These are phyloP conservation scores for Puccinia horiana DNA, from an alignment of 1,284 basidiomycete species.

Conservation along the genomic window DNA sequence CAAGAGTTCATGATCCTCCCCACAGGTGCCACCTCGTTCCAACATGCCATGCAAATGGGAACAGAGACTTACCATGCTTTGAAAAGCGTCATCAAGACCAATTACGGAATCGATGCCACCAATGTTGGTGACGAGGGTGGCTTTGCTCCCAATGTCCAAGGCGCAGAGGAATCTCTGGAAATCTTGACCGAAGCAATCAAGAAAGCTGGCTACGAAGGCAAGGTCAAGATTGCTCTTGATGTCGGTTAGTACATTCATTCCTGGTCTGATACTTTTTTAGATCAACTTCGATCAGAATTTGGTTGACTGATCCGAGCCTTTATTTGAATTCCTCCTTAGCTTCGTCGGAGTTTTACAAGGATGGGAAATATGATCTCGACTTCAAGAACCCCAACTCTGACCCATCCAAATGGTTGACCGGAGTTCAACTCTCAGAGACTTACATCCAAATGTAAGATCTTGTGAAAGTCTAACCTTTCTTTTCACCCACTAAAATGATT, in stretches of 20 bases:
- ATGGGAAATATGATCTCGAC: slow-evolving; percentile 98
- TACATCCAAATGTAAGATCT: slow-evolving; percentile 71
- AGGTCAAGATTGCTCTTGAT: slow-evolving; percentile 98
- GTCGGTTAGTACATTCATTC: slow-evolving; percentile 61
- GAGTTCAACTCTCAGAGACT: slow-evolving; percentile 86
- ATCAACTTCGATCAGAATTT: background rate
- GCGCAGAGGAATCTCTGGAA: slow-evolving; percentile 96
- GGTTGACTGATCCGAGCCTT: background rate
- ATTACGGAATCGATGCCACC: slow-evolving; percentile 98
- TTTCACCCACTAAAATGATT: background rate
- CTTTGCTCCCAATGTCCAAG: slow-evolving; percentile 95
- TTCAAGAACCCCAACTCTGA: slow-evolving; percentile 98
- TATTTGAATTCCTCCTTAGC: slow-evolving; percentile 60
- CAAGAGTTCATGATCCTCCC: slow-evolving; percentile 99
- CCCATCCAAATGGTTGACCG: slow-evolving; percentile 90
- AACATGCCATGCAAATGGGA: slow-evolving; percentile 97
- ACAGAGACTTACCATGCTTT: slow-evolving; percentile 97
- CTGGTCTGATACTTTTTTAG: background rate
- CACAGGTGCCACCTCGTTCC: slow-evolving; percentile 85
- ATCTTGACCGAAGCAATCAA: slow-evolving; percentile 93
- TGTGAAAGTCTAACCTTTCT: background rate
- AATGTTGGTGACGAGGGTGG: slow-evolving; percentile 99
- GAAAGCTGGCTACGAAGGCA: slow-evolving; percentile 96
- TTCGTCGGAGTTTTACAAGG: slow-evolving; percentile 99
- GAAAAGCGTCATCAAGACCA: slow-evolving; percentile 98